Percentiles rank a stretch among this genome's conserved stretches.
These are phyloP conservation scores for Metschnikowia shivogae DNA, from an alignment of 805 yeast species.

Conservation along the genomic window DNA sequence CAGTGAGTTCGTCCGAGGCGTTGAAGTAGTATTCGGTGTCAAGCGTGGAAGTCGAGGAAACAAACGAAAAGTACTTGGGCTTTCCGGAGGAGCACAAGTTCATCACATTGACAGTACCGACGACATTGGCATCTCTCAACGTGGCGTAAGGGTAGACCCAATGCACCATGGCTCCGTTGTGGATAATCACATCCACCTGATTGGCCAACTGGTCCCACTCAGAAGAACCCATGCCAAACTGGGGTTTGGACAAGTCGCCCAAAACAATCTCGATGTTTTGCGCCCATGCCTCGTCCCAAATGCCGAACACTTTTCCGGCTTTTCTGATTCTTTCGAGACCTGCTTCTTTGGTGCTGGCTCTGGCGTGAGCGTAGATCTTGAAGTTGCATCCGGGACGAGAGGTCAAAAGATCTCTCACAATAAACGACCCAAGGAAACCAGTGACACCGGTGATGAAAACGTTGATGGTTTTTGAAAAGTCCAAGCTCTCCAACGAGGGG, in stretches of 20 bases:
- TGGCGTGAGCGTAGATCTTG: constrained; percentile 80
- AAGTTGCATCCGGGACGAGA: constrained; percentile 48
- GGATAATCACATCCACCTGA: constrained; percentile 76
- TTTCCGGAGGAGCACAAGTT: constrained; percentile 73
- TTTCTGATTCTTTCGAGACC: constrained; percentile 74
- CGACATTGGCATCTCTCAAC: constrained; percentile 88
- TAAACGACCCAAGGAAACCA: constrained; percentile 92
- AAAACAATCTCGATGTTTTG: constrained; percentile 63
- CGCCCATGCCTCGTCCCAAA: constrained; percentile 63
- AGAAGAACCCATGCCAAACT: constrained; percentile 61
- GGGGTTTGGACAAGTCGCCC: constrained; percentile 72
- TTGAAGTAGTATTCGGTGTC: constrained; percentile 80
- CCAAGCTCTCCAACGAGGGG: constrained; percentile 39
- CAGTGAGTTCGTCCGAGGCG: constrained; percentile 64
- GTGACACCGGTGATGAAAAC: constrained; percentile 94
- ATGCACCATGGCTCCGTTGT: constrained; percentile 97
- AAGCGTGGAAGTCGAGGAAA: constrained; percentile 90
- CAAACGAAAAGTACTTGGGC: constrained; percentile 83
- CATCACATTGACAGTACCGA: constrained; percentile 81
- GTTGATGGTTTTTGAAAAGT: constrained; percentile 37
- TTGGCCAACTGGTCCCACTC: constrained; percentile 58
- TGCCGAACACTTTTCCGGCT: constrained; percentile 79
- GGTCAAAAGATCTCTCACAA: constrained; percentile 67
- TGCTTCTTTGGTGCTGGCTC: constrained; percentile 65
- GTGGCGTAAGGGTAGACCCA: constrained; percentile 96